Percentiles rank a stretch among this genome's conserved stretches.
These are phyloP conservation scores for Echria macrotheca DNA, from an alignment of 495 filamentous ascomycete species.

Conservation along the genomic window DNA sequence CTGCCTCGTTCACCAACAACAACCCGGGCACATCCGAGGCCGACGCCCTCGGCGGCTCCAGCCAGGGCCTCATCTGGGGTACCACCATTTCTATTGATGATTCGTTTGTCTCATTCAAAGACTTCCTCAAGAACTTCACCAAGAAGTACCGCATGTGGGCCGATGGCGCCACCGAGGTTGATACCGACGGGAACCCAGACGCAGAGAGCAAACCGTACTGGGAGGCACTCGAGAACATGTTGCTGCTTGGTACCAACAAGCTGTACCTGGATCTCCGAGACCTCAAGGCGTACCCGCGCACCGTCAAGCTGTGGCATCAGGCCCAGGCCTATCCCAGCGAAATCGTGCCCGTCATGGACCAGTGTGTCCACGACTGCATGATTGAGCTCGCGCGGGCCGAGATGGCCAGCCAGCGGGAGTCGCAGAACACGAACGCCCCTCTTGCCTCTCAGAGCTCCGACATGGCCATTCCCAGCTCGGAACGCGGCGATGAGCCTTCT, in stretches of 20 bases:
- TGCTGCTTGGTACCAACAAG: slow-evolving; percentile 70
- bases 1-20: slow-evolving; percentile 77
- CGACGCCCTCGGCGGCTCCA: slow-evolving; percentile 74
- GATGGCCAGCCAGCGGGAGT: slow-evolving; percentile 62
- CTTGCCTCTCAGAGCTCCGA: slow-evolving; percentile 57
- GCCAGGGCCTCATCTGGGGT: slow-evolving; percentile 87
- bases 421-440: slow-evolving; percentile 41
- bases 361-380: slow-evolving; percentile 86
- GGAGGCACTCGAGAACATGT: slow-evolving; percentile 83
- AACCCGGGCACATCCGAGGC: slow-evolving; percentile 89
- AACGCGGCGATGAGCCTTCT: slow-evolving; percentile 49
- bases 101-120: slow-evolving; percentile 77
- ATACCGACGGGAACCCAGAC: slow-evolving; percentile 58
- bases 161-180: slow-evolving; percentile 72
- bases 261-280: slow-evolving; percentile 87
- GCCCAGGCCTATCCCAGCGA: slow-evolving; percentile 88
- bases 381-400: slow-evolving; percentile 79
- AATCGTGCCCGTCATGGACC: slow-evolving; percentile 95
- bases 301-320: slow-evolving; percentile 91
- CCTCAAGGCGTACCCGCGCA: slow-evolving; percentile 87
- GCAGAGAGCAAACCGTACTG: slow-evolving; percentile 72
- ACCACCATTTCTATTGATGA: slow-evolving; percentile 93
- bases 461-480: slow-evolving; percentile 68
- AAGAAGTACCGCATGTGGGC: slow-evolving; percentile 89
- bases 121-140: slow-evolving; percentile 84